These are phyloP conservation scores for Zasmidium citrigriseum DNA, from an alignment of 2,329 filamentous ascomycete genomes.

Conservation along the genomic window DNA sequence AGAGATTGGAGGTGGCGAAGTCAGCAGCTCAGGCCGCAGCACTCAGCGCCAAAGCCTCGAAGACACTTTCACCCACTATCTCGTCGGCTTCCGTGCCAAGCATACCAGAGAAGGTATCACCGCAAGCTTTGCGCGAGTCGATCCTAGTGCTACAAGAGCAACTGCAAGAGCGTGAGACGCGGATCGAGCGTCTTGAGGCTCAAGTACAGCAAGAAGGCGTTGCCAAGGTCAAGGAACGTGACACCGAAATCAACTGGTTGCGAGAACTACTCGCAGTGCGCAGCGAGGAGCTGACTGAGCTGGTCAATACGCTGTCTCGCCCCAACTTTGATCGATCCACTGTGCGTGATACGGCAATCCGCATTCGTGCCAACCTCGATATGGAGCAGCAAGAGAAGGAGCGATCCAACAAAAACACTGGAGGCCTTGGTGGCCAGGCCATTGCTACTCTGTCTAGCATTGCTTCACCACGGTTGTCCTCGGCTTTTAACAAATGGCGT, in stretches of 20 bases:
- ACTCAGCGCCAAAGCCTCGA: constrained; percentile 54
- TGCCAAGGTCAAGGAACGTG: constrained; percentile 82
- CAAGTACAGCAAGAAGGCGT: constrained; percentile 76
- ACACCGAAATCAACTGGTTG: constrained; percentile 93
- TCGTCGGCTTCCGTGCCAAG: constrained; percentile 33
- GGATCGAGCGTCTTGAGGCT: constrained; percentile 83
- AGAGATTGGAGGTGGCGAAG: constrained; percentile 87
- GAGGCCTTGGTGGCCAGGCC: constrained; percentile 50
- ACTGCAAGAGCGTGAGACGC: constrained; percentile 86
- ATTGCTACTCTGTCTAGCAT: constrained; percentile 76
- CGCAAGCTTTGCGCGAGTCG: constrained; percentile 90
- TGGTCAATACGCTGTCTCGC: constrained; percentile 75
- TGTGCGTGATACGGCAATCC: constrained; percentile 87
- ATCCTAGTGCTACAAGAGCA: constrained; percentile 97
- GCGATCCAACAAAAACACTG: constrained; percentile 57
- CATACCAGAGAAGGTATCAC: constrained; percentile 82
- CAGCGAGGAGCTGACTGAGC: constrained; percentile 87
- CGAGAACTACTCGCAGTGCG: constrained; percentile 90
- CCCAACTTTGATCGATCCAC: constrained; percentile 73
- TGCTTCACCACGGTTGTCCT: constrained; percentile 82
- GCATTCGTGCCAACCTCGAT: constrained; percentile 88
- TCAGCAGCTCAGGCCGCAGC: constrained; percentile 82
- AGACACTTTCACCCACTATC: constrained; percentile 30
- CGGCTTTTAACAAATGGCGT: constrained; percentile 96
- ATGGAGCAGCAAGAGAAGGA: constrained; percentile 98